Evolutionary conservation across 1,284 basidiomycete species (phyloP).

Genomic region (Stygiomarasmius scandens): DNA sequence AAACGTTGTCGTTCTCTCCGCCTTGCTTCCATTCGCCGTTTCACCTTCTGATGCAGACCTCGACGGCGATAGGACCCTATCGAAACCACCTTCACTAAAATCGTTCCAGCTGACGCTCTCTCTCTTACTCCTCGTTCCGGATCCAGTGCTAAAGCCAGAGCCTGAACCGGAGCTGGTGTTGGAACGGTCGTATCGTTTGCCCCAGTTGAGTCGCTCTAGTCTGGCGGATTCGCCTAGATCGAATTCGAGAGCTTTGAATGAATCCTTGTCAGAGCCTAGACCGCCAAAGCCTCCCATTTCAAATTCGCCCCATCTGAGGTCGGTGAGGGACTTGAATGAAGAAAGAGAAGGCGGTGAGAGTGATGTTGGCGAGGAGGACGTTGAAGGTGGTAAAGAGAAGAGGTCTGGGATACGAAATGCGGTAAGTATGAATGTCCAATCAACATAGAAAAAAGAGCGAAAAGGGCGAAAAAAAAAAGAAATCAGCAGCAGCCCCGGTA

Average conservation of each 20-base stretch:
- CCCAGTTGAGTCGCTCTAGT: constrained; percentile 52
- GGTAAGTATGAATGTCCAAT: no score
- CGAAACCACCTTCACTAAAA: constrained; percentile 8
- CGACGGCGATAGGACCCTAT: neutral
- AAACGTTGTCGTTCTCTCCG: neutral
- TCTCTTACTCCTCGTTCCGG: neutral
- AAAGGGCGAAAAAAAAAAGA: no score
- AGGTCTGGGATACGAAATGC: constrained; percentile 27
- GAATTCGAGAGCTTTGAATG: constrained; percentile 77
- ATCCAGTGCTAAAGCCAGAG: neutral
- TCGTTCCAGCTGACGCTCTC: constrained; percentile 3
- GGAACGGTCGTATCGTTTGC: neutral
- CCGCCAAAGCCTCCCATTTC: constrained; percentile 78
- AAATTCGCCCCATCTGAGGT: constrained; percentile 88
- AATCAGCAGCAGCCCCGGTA: no score
- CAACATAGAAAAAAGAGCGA: no score
- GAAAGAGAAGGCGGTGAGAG: neutral
- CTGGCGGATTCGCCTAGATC: constrained; percentile 86
- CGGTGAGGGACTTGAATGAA: constrained; percentile 72
- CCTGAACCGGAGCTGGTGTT: no score
- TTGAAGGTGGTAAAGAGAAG: constrained; percentile 36
- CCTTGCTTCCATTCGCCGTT: no score
- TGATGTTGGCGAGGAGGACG: constrained; percentile 32
- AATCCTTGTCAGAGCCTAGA: constrained; percentile 28
- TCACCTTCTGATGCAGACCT: neutral